phyloP scores from a whole-genome alignment of 805 yeast genomes.

The Cyberlindnera subsufficiens region DNA sequence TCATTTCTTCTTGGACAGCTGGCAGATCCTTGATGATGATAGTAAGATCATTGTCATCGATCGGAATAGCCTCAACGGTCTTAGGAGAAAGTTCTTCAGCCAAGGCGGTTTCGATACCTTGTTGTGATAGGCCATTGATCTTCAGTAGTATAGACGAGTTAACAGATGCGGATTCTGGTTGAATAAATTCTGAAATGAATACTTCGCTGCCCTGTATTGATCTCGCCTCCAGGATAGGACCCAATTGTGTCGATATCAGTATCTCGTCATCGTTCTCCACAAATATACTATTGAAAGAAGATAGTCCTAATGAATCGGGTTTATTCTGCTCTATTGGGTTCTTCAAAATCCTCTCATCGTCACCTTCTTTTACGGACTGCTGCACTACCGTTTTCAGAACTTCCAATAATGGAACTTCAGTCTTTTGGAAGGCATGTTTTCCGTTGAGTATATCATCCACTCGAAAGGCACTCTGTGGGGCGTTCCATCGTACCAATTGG shows the following conservation, averaged over 20 bases:
- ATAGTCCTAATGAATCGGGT: not conserved
- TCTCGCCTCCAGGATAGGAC: not conserved
- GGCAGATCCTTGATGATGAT: constrained; percentile 7
- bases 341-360: constrained; percentile 9
- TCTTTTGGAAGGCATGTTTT: constrained; percentile 27
- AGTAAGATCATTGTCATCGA: constrained; percentile 6
- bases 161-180: not conserved
- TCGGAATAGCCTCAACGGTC: constrained; percentile 8
- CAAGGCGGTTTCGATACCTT: not conserved
- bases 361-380: constrained; percentile 4
- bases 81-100: not conserved
- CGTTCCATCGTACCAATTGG: constrained; percentile 30
- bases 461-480: constrained; percentile 23
- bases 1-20: not conserved
- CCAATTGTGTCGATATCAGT: not conserved
- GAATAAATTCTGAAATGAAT: not conserved
- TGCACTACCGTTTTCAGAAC: not conserved
- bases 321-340: constrained; percentile 4
- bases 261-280: no score
- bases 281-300: not conserved
- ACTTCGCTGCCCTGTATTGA: constrained; percentile 1
- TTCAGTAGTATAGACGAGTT: not conserved
- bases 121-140: not conserved
- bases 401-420: constrained; percentile 13
- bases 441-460: constrained; percentile 27